Base-by-base conservation (phyloP, 495 filamentous ascomycete species). In the Aspergillus olivimuriae region DNA sequence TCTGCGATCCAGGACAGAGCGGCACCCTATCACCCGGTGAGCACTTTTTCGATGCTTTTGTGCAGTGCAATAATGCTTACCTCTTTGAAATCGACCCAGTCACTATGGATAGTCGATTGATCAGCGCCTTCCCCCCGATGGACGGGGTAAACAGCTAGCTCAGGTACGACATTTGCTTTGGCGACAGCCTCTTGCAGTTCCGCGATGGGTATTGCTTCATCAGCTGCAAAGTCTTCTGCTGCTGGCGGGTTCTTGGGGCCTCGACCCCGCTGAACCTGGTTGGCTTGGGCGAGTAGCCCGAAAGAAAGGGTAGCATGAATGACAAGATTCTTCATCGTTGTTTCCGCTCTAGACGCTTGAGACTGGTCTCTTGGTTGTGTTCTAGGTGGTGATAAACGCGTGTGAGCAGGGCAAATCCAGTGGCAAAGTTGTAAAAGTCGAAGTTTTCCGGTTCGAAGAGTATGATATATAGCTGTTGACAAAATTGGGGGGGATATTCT, bases 1-100 rank as follows among this genome's bases (percentile, higher is more conserved):
- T 64, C 58, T 2, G 61, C 58, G 4, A 62, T 24, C 53, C 50
- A 64, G 12, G 59, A 56, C 34, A 58, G 57, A 15, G 61, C 61
- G 11, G 61, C 53, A 10, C 61, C 61, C 61, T 64, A 26, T 15
- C 1, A 15, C 9, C 4, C 22, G 9, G 18, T 4, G 16, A 30
- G 11, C n/a, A 36, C 32, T 12, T 4, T 11, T 4, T 6, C 18
- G 12, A 30, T 11, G 2, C 17, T 2, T 41, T 5, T 2, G 10
- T 21, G 23, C 7, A 42, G 17, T 17, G 4, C 14, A 10, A 44
- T 31, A 16, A 12, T 20, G 47, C 33, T 5, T 44, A 66, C 63
- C 44, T 51, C 40, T 3, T 14, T 48, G 14, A 58, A 57, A 0
- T 38, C 48, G 0, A 50, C 45, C 60, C 61, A 66, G 34, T 66